phyloP scores from a whole-genome alignment of 257 asterid species.

The Solanum appendiculatum region DNA sequence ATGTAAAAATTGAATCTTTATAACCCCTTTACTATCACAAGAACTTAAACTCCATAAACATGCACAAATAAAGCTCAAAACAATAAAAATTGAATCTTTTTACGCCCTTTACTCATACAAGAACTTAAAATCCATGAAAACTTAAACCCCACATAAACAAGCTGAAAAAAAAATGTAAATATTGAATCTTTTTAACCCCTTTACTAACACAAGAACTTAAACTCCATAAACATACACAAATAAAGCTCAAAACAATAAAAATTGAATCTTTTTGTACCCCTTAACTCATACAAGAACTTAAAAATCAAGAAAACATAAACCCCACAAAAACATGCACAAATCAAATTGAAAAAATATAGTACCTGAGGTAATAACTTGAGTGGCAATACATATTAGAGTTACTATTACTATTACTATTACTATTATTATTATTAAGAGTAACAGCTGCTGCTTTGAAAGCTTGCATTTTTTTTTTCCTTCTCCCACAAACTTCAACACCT shows the following conservation, averaged over 20 bases:
- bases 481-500: not conserved
- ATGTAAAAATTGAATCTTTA: not conserved
- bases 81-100: not conserved
- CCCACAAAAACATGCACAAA: not conserved
- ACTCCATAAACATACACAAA: not conserved
- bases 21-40: not conserved
- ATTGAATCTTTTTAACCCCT: not conserved
- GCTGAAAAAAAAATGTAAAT: not conserved
- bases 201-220: not conserved
- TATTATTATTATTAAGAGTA: conserved; percentile 18
- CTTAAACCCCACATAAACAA: not conserved
- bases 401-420: not conserved
- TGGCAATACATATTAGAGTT: conserved; percentile 49
- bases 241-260: not conserved
- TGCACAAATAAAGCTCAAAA: not conserved
- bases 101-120: not conserved
- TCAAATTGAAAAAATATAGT: not conserved
- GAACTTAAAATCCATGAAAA: not conserved
- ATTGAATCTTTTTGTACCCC: not conserved
- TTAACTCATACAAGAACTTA: not conserved
- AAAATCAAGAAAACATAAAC: not conserved
- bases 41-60: not conserved
- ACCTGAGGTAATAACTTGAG: conserved; percentile 66
- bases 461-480: conserved; percentile 25
- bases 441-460: conserved; percentile 33